Conservation (phyloP, 2,329 filamentous ascomycete genomes). For the Calonectria pseudoreteaudii region DNA sequence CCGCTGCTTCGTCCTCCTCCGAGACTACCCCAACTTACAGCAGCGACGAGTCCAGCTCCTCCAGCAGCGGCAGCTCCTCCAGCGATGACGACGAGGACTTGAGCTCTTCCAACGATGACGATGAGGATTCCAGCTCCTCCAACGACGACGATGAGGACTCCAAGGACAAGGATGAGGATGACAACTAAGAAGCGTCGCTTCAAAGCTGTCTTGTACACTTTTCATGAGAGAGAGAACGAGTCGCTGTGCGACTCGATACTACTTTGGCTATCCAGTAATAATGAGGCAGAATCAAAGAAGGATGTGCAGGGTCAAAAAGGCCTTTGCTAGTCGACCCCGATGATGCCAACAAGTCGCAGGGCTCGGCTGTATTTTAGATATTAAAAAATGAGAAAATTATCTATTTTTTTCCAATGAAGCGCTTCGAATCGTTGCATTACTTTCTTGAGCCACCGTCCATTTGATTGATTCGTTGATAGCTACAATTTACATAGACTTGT, state of each 20-base stretch:
- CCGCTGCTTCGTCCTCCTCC: not conserved
- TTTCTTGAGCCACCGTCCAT: not conserved
- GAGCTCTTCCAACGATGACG: slow-evolving; percentile 5
- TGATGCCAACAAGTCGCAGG: slow-evolving; percentile 2
- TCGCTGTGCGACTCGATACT: slow-evolving; percentile 8
- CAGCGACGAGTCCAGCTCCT: too few relatives aligned
- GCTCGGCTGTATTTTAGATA: not conserved
- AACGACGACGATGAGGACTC: not conserved
- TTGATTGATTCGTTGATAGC: not conserved
- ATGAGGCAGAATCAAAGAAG: slow-evolving; percentile 5
- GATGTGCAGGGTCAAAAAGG: slow-evolving; percentile 1
- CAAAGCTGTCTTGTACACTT: not conserved
- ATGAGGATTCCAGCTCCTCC: slow-evolving; percentile 13
- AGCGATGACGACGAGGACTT: not conserved
- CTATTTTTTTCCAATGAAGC: not conserved
- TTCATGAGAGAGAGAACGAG: not conserved
- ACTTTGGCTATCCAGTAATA: slow-evolving; percentile 8
- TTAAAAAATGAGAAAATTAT: not conserved
- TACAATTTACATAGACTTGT: not conserved
- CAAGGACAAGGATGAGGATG: slow-evolving; percentile 1
- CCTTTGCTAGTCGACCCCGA: not conserved
- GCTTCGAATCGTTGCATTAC: not conserved
- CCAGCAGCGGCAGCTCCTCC: not conserved
- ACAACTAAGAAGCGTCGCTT: not conserved
- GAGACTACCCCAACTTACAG: not conserved